phyloP scores from a whole-genome alignment of 1,139 yeast species.

The Saccharomycopsis hybrid region DNA sequence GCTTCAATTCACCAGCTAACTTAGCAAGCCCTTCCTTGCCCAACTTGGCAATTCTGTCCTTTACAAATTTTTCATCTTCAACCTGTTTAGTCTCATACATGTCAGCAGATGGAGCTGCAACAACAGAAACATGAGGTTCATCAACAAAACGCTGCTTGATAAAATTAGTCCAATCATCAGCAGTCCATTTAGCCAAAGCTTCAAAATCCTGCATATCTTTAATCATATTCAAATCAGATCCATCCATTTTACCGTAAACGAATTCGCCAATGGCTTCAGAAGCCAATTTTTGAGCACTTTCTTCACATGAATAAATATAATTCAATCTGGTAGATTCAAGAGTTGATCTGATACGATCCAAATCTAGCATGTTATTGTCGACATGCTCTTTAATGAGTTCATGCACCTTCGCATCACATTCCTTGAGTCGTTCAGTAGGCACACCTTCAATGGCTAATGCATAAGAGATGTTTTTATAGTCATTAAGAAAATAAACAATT shows the following conservation, averaged over 20 bases:
- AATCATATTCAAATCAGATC: conserved; percentile 41
- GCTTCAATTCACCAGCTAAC: conserved; percentile 43
- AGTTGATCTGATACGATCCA: conserved; percentile 58
- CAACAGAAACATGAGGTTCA: conserved; percentile 63
- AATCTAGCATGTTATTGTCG: conserved; percentile 46
- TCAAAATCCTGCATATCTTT: conserved; percentile 47
- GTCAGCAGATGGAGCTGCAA: conserved; percentile 68
- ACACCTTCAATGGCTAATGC: conserved; percentile 51
- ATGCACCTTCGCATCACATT: conserved; percentile 47
- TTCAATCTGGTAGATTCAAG: conserved; percentile 60
- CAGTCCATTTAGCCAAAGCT: conserved; percentile 67
- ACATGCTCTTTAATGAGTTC: conserved; percentile 47
- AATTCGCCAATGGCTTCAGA: conserved; percentile 71
- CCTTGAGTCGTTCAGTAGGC: conserved; percentile 56
- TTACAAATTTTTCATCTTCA: conserved; percentile 43
- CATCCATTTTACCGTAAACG: conserved; percentile 58
- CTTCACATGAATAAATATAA: conserved; percentile 60
- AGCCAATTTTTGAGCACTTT: conserved; percentile 53
- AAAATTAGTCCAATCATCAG: conserved; percentile 59
- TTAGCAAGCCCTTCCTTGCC: conserved; percentile 58
- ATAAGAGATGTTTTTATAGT: conserved; percentile 51
- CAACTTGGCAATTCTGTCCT: conserved; percentile 43
- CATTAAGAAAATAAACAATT: conserved; percentile 63
- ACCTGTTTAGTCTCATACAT: conserved; percentile 48
- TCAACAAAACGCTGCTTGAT: conserved; percentile 50